Conservation (phyloP, 306 rosid genomes). For the Gynostemma pentaphyllum region DNA sequence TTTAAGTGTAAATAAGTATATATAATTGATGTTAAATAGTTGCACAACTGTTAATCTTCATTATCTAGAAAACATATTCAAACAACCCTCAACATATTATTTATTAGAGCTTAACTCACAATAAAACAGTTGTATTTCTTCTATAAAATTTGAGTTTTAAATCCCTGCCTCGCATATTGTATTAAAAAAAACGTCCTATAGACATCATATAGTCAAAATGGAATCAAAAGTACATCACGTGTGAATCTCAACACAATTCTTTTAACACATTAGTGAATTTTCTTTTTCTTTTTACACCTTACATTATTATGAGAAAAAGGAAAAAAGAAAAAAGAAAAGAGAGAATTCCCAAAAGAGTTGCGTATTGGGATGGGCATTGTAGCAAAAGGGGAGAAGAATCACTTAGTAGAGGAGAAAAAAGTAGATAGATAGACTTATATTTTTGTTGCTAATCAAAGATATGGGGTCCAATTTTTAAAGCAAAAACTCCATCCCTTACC, state of each 20-base stretch:
- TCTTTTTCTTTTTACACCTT: too few species aligned
- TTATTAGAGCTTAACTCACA: too few species aligned
- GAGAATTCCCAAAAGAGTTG: neutral
- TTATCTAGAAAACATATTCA: too few species aligned
- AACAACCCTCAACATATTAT: too few species aligned
- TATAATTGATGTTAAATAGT: too few species aligned
- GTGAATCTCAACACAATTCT: neutral
- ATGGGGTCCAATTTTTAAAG: conserved; percentile 1
- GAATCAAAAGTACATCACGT: neutral
- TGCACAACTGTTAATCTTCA: too few species aligned
- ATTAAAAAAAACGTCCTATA: too few species aligned
- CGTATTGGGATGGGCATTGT: conserved; percentile 2
- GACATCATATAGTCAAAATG: neutral
- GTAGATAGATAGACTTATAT: neutral
- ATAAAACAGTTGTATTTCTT: too few species aligned
- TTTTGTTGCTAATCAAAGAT: neutral
- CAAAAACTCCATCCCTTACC: conserved; percentile 5
- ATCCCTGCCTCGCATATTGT: too few species aligned
- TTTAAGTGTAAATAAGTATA: too few species aligned
- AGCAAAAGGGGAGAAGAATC: neutral
- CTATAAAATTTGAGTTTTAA: too few species aligned
- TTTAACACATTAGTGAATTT: neutral
- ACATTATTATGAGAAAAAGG: too few species aligned
- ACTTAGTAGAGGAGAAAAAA: neutral
- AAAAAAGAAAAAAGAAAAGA: neutral